Evolutionary conservation across 495 filamentous ascomycete species (phyloP), one percentile per base, ranked within the genome.

Genomic region (Symbiotaphrina buchneri): DNA sequence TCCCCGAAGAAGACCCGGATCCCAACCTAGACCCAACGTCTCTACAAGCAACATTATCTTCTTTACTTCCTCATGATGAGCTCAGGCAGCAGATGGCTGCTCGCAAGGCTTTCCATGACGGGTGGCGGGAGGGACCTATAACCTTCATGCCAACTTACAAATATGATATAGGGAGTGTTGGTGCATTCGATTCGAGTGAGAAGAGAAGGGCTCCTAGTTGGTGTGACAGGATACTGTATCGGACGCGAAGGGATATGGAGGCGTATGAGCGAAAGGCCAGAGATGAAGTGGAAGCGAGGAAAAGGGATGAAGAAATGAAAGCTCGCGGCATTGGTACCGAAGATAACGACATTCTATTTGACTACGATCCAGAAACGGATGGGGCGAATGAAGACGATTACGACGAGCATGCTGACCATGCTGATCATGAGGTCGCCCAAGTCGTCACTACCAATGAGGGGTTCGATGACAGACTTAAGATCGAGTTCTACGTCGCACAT

Each of bases 191-290:
- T 52, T 77, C 82, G 0, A 91, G 81, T 37, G 90, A 93, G 41
- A 99, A 95, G 57, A 68, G 72, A 30, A 61, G 90, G 30, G 74
- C 75, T 10, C 90, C 90, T 3, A 91, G 82, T 46, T 99, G 85
- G 85, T 99, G 90, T 47, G 90, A 99, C 50, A 72, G 90, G n/a
- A 83, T 99, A 27, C 52, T 99, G 0, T 99, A 65, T 42, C 65
- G 84, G 21, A 78, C 78, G 1, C 66, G 73, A 22, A 65, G 58
- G 30, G 74, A 82, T 39, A 71, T 60, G 34, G 46, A 72, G 3
- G 61, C 56, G n/a, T 78, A 84, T 42, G 69, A 84, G n/a, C 55
- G 52, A 31, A 71, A 66, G 34, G 44, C 61, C 3, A 55, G 59
- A 32, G 74, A 82, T 35, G 61, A 71, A 31, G 63, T 72, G 30